Evolutionary conservation across 2,329 filamentous ascomycete species (phyloP), one percentile per base, ranked within the genome.

Genomic region (Fusarium sp.): DNA sequence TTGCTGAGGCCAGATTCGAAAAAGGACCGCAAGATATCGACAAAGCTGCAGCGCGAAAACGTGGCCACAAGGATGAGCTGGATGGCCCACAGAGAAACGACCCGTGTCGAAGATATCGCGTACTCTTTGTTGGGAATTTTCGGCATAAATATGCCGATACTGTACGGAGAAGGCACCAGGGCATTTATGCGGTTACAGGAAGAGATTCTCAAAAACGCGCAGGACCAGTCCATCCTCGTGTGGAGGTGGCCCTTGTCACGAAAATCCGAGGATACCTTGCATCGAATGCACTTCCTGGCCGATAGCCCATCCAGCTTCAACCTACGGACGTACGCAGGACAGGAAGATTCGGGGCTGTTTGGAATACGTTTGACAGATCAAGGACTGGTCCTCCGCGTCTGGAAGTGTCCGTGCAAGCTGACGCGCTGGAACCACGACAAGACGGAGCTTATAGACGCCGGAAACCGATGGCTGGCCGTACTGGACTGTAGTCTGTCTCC

Each of bases 51-150:
- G 44, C 64, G 66, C 54, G 73, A 74, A 62, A 75, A 71, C 57
- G 57, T 75, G 47, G 77, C 79, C 17, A 62, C 71, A 42, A 70
- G 75, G 47, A 80, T 81, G 78, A 73, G 74, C 19, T 81, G 78
- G 79, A 77, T 76, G n/a, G 67, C 77, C 7, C 56, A 66, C 19
- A 71, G 79, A 17, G 55, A 75, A 42, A 79, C 77, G 5, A 74
- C 65, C 2, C 73, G 75, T 11, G 15, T 44, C 33, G 74, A 80
- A 39, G 78, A 81, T 60, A 62, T 71, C 40, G 78, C 79, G 1
- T 81, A 80, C 55, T 77, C 74, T 28, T 51, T 81, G 28, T 62
- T 81, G 34, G 79, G 79, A 2, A 64, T 81, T 4, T 80, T 79
- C 24, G 73, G 67, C 34, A 71, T 81, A 6, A 76, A 76, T 26